Percentiles rank a stretch among this genome's conserved stretches.
These are phyloP conservation scores for Vitis labrusca DNA, from an alignment of 164 flowering plant genomes.

Conservation along the genomic window DNA sequence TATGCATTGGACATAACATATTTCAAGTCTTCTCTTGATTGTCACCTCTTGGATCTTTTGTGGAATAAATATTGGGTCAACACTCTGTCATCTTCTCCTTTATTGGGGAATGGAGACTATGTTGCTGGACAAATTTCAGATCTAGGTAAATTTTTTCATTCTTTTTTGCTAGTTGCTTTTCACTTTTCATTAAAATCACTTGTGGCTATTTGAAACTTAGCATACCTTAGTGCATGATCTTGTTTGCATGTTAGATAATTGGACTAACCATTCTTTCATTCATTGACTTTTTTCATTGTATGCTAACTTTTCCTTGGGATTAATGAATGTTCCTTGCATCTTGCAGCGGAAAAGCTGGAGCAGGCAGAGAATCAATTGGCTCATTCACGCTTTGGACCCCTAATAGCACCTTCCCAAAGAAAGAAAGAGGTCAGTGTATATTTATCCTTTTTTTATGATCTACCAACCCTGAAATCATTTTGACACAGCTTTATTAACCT, in stretches of 20 bases:
- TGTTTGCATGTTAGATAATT: too few species aligned
- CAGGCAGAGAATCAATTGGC: constrained; percentile 93
- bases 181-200: not conserved
- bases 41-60: constrained; percentile 86
- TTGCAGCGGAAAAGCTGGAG: constrained; percentile 97
- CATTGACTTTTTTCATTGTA: too few species aligned
- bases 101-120: constrained; percentile 93
- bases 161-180: not conserved
- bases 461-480: too few species aligned
- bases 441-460: not conserved
- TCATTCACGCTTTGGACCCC: constrained; percentile 80
- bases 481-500: too few species aligned
- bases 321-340: constrained; percentile 1
- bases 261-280: too few species aligned
- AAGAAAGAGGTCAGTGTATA: constrained; percentile 80
- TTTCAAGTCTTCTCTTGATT: constrained; percentile 93
- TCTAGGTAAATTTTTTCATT: constrained; percentile 59
- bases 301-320: not conserved
- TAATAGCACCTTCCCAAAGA: constrained; percentile 64
- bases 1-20: constrained; percentile 94
- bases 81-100: constrained; percentile 93
- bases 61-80: constrained; percentile 99
- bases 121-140: constrained; percentile 99
- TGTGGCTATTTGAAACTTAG: too few species aligned
- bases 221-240: too few species aligned